Evolutionary conservation across 192 early-diverging fungal species (phyloP), one percentile per base, ranked within the genome.

Genomic region (Entomortierella beljakovae): DNA sequence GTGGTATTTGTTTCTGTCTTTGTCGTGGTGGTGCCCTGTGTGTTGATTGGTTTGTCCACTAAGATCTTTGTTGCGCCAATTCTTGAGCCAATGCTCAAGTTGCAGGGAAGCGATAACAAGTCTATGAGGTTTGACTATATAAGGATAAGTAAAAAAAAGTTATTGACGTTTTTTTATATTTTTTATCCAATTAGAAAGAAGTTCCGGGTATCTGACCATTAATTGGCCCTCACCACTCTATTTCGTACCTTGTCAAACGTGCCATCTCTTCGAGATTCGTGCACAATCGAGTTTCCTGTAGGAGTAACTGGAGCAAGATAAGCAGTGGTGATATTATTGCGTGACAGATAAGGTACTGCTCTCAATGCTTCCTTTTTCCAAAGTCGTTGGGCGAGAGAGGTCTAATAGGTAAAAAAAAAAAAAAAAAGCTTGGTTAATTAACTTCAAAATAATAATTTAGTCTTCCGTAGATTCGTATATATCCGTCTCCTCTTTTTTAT

Each of bases 1-100:
- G n/a, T n/a, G n/a, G n/a, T n/a, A n/a, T n/a, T n/a, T n/a, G n/a
- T n/a, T n/a, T n/a, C n/a, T n/a, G n/a, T n/a, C n/a, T n/a, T n/a
- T n/a, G n/a, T n/a, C n/a, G 26, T 46, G 33, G 53, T 32, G 29
- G 51, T 29, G 26, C 22, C 11, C 18, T 38, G 46, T 3, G 23
- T 31, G 0, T 20, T 61, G 46, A 58, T 33, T 26, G 67, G 57
- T 38, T 59, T 64, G 32, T 79, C 62, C 33, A 70, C 60, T 50
- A 79, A 53, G 33, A 79, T 58, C 62, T 42, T 64, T 23, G 75
- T 55, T 35, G 68, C 75, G 57, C 51, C 50, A 22, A 69, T 53
- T 11, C 42, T 49, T 4, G 67, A 25, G 4, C 67, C 53, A 40
- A 79, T 79, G 22, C 48, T 38, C n/a, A 79, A 11, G 29, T 65